Conservation (phyloP, 2,329 filamentous ascomycete genomes). For the Phoma sp. region DNA sequence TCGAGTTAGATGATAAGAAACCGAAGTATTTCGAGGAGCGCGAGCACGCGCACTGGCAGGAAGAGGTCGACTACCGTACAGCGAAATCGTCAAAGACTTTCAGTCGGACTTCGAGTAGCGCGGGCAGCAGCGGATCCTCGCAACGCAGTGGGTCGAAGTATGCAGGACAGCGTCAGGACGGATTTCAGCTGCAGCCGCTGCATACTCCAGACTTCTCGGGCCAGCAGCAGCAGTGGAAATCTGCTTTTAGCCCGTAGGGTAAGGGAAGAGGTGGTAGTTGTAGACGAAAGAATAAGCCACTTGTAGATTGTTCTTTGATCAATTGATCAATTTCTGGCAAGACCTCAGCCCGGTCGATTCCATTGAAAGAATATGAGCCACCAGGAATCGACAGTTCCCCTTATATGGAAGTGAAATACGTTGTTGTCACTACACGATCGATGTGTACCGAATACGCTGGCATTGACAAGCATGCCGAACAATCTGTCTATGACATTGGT, state of each 20-base stretch:
- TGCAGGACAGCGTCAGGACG: neutral
- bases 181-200: slow-evolving; percentile 8
- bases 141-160: neutral
- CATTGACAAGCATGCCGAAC: too few relatives aligned
- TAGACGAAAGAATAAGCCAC: too few relatives aligned
- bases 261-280: neutral
- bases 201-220: slow-evolving; percentile 5
- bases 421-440: too few relatives aligned
- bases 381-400: too few relatives aligned
- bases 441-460: too few relatives aligned
- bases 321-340: too few relatives aligned
- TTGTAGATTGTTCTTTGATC: too few relatives aligned
- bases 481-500: too few relatives aligned
- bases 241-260: slow-evolving; percentile 5
- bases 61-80: neutral
- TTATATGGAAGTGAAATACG: too few relatives aligned
- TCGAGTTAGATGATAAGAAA: slow-evolving; percentile 3
- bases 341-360: too few relatives aligned
- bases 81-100: neutral
- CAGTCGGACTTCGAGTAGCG: neutral
- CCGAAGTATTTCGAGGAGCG: slow-evolving; percentile 1
- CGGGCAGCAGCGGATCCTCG: neutral
- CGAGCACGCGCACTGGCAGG: slow-evolving; percentile 9
- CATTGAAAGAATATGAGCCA: too few relatives aligned
- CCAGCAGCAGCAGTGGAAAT: slow-evolving; percentile 10